Evolutionary conservation across 2,329 filamentous ascomycete genomes (phyloP), one percentile per base, ranked within the genome.

Genomic region (Fusarium verrucosum): DNA sequence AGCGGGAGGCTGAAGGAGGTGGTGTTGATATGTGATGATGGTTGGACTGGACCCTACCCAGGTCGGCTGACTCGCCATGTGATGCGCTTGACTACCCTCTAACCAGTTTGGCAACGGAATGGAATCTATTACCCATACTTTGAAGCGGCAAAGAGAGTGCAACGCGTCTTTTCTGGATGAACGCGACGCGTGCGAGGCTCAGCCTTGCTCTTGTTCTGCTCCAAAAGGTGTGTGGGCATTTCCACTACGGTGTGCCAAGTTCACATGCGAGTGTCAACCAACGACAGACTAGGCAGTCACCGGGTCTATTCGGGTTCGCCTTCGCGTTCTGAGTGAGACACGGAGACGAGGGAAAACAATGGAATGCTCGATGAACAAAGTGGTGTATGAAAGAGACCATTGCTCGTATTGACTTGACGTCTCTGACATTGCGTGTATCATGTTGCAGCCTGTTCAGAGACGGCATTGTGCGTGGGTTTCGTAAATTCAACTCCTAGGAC

Each of bases 401-500:
- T 57, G 50, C 42, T 51, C 35, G 49, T 53, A 23, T 42, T 54
- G 47, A 56, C 53, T 58, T 30, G 30, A 32, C 30, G 30, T 66
- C 61, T 56, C 26, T 38, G 49, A 64, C 36, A 37, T 51, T 60
- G 44, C 30, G 50, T 49, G 47, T 53, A 62, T 66, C 61, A 50
- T 47, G 33, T 47, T 61, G 50, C 58, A 62, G 50, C 62, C 58
- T 65, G 45, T 38, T 41, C 30, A 52, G 44, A 36, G 22, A 32
- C 23, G 55, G 37, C n/a, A 40, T 58, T 61, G 66, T 70, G 54
- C 40, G 45, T 28, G 35, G 59, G 58, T 38, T 60, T 70, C 22
- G 68, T 76, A 35, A 76, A 76, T 6, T 66, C 66, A 10, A 69
- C 69, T n/a, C 75, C 75, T 11, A 77, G 62, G 17, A 75, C 57